Conservation (phyloP, 257 asterid genomes). For the Ilex asprella region DNA sequence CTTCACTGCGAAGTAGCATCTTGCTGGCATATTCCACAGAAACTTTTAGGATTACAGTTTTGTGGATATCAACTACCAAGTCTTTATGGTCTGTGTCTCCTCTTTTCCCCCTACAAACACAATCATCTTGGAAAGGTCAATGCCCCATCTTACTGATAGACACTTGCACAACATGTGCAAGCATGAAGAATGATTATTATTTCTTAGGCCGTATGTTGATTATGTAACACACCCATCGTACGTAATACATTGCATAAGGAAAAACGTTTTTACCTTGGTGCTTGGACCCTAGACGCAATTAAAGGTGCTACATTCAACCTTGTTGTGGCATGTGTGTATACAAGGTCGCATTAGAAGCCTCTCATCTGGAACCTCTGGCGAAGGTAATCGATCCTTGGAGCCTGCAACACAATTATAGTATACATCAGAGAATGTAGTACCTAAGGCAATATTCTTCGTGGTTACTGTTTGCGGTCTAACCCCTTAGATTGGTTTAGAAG, state of each 20-base stretch:
- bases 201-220: conserved; percentile 1
- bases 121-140: conserved; percentile 42
- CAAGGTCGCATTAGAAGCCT: conserved; percentile 55
- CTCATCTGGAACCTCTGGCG: conserved; percentile 63
- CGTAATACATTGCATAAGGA: too few species aligned
- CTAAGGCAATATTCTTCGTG: too few species aligned
- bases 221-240: too few species aligned
- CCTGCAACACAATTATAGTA: conserved; percentile 20
- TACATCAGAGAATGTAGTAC: too few species aligned
- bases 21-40: conserved; percentile 39
- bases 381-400: conserved; percentile 42
- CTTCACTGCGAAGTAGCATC: conserved; percentile 30
- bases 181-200: neutral
- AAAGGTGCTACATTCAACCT: conserved; percentile 53
- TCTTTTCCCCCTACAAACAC: conserved; percentile 57
- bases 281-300: conserved; percentile 60
- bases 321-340: conserved; percentile 47
- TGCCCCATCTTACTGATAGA: conserved; percentile 51
- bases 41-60: conserved; percentile 48
- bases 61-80: conserved; percentile 55
- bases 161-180: conserved; percentile 35
- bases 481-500: neutral
- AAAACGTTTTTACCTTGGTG: conserved; percentile 39
- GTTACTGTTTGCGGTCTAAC: too few species aligned
- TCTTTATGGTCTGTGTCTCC: conserved; percentile 58